Conservation (phyloP, 768 basidiomycete species). For the Rhizopogon sp. region DNA sequence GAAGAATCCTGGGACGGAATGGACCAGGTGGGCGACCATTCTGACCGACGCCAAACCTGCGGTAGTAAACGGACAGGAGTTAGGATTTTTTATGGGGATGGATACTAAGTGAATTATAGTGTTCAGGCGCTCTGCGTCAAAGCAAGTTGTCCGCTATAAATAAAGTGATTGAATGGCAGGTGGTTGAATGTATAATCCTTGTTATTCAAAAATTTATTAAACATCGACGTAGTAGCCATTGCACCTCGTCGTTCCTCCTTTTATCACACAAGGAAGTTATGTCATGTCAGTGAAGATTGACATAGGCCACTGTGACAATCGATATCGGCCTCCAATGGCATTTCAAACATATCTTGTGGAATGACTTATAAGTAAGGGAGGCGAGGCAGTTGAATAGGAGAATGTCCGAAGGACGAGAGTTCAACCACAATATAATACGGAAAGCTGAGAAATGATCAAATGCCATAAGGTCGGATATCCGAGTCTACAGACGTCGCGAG, state of each 20-base stretch:
- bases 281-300: conserved; percentile 1
- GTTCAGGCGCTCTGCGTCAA: background rate
- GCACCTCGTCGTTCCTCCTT: background rate
- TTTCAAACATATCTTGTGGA: too few relatives aligned
- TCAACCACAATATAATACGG: too few relatives aligned
- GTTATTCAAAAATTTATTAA: background rate
- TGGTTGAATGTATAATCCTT: background rate
- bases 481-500: too few relatives aligned
- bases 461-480: too few relatives aligned
- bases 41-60: conserved; percentile 53
- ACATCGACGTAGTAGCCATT: too few relatives aligned
- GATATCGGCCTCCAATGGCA: too few relatives aligned
- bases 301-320: too few relatives aligned
- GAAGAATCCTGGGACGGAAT: conserved; percentile 46
- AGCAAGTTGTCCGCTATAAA: background rate
- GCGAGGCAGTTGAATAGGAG: too few relatives aligned
- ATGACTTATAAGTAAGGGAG: too few relatives aligned
- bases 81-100: conserved; percentile 22
- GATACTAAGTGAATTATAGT: background rate
- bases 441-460: too few relatives aligned
- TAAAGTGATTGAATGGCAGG: background rate
- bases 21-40: conserved; percentile 49
- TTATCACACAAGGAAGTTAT: background rate
- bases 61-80: conserved; percentile 36
- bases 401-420: too few relatives aligned